phyloP scores from a whole-genome alignment of 257 asterid genomes.

The Forsythia suspensa region DNA sequence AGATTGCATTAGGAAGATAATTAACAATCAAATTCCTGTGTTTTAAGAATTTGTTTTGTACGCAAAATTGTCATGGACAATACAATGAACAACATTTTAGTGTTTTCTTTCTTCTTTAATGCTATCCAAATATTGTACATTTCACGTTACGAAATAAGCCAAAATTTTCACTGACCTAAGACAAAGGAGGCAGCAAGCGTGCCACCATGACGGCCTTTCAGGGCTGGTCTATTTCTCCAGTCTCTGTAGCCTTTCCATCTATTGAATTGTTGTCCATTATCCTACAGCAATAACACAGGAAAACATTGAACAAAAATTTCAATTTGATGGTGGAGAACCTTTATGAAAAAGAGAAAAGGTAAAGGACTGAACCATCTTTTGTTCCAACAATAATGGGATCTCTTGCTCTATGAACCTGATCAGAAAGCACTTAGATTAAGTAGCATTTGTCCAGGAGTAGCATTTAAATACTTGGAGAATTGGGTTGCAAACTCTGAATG shows the following conservation, averaged over 20 bases:
- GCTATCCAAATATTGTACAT: no score
- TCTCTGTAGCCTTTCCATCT: slow-evolving; percentile 71
- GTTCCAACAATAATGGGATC: slow-evolving; percentile 14
- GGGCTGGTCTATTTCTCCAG: slow-evolving; percentile 64
- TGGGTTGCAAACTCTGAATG: slow-evolving; percentile 28
- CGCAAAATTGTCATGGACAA: not conserved
- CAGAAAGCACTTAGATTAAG: slow-evolving; percentile 20
- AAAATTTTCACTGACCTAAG: slow-evolving; percentile 51
- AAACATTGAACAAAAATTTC: not conserved
- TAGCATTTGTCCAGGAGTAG: slow-evolving; percentile 26
- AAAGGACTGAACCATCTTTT: slow-evolving; percentile 31
- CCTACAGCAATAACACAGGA: slow-evolving; percentile 33
- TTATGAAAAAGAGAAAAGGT: not conserved
- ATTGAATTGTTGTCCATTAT: slow-evolving; percentile 25
- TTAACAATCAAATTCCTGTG: not conserved
- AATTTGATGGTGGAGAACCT: slow-evolving; percentile 1
- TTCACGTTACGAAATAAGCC: not conserved
- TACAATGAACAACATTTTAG: not conserved
- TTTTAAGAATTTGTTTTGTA: not conserved
- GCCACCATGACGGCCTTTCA: slow-evolving; percentile 71
- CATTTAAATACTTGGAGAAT: slow-evolving; percentile 46
- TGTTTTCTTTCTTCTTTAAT: not conserved
- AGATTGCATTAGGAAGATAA: slow-evolving; percentile 17
- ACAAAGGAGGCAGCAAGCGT: slow-evolving; percentile 67
- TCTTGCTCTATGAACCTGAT: slow-evolving; percentile 24